phyloP scores from a whole-genome alignment of 2,329 filamentous ascomycete genomes.

The Neofusicoccum ribis region DNA sequence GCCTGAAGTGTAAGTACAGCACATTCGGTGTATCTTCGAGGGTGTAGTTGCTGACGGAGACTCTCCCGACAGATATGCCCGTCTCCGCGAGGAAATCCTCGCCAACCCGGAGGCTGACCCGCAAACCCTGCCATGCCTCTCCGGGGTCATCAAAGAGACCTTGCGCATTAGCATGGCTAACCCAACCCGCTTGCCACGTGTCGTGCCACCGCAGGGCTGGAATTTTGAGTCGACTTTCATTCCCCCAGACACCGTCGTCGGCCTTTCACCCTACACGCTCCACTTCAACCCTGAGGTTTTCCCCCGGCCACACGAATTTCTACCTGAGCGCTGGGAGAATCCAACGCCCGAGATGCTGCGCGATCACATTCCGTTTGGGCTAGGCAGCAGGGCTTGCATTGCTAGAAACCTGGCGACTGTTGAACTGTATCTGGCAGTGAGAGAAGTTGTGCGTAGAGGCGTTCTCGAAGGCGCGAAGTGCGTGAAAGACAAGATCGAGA shows the following conservation, averaged over 20 bases:
- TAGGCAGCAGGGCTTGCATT: conserved; percentile 34
- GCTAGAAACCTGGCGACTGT: conserved; percentile 33
- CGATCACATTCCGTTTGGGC: conserved; percentile 34
- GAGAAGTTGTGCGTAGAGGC: conserved; percentile 45
- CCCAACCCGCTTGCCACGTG: conserved; percentile 27
- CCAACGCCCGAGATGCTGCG: conserved; percentile 34
- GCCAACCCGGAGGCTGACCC: conserved; percentile 25
- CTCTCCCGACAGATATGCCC: conserved; percentile 31
- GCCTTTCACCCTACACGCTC: conserved; percentile 29
- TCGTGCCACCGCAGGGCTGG: conserved; percentile 21
- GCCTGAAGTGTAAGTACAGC: conserved; percentile 40
- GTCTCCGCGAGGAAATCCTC: conserved; percentile 38
- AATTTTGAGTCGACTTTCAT: conserved; percentile 27
- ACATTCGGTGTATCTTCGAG: background rate
- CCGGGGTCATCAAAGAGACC: conserved; percentile 34
- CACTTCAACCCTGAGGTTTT: conserved; percentile 29
- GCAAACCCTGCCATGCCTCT: conserved; percentile 32
- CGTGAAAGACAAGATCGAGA: conserved; percentile 45
- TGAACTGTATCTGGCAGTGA: conserved; percentile 34
- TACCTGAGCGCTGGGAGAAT: conserved; percentile 32
- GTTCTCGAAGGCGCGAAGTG: conserved; percentile 47
- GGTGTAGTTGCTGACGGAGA: background rate
- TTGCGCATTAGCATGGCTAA: conserved; percentile 35
- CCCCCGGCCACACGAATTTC: conserved; percentile 25
- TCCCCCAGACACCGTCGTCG: conserved; percentile 29